These are phyloP conservation scores for Chlorociboria aeruginascens DNA, from an alignment of 495 filamentous ascomycete species.

Conservation along the genomic window DNA sequence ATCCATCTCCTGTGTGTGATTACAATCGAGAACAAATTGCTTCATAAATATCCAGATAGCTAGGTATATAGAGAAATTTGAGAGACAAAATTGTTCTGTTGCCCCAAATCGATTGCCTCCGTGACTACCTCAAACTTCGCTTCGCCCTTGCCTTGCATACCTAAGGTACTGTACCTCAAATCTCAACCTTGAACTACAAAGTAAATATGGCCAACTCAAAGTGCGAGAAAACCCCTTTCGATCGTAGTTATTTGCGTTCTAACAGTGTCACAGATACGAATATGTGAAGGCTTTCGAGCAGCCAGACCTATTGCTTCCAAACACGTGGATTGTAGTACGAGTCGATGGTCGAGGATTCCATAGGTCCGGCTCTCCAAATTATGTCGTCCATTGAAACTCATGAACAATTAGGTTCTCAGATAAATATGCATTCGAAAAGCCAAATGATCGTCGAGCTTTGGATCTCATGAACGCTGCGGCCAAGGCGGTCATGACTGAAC, in stretches of 20 bases:
- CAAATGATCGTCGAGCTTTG: slow-evolving; percentile 79
- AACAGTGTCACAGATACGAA: slow-evolving; percentile 50
- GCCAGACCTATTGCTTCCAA: slow-evolving; percentile 63
- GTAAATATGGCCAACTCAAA: slow-evolving; percentile 51
- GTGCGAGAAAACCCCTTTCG: slow-evolving; percentile 23
- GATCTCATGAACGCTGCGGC: slow-evolving; percentile 94
- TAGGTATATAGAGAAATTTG: no score
- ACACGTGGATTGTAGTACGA: slow-evolving; percentile 88
- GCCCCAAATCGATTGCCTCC: no score
- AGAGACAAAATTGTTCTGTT: no score
- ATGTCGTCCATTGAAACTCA: neutral
- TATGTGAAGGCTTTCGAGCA: slow-evolving; percentile 89
- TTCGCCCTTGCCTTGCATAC: no score
- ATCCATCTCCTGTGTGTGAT: no score
- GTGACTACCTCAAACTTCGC: no score
- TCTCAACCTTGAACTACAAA: no score
- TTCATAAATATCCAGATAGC: no score
- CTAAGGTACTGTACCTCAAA: no score
- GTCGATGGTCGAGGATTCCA: slow-evolving; percentile 90
- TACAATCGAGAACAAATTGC: no score
- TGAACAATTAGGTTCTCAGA: slow-evolving; percentile 47
- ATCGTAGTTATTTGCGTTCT: slow-evolving; percentile 10
- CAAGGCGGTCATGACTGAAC: slow-evolving; percentile 64
- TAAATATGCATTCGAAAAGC: slow-evolving; percentile 78
- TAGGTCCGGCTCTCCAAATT: slow-evolving; percentile 41